These are phyloP conservation scores for Auriscalpium vulgare DNA, from an alignment of 768 basidiomycete species.

Conservation along the genomic window DNA sequence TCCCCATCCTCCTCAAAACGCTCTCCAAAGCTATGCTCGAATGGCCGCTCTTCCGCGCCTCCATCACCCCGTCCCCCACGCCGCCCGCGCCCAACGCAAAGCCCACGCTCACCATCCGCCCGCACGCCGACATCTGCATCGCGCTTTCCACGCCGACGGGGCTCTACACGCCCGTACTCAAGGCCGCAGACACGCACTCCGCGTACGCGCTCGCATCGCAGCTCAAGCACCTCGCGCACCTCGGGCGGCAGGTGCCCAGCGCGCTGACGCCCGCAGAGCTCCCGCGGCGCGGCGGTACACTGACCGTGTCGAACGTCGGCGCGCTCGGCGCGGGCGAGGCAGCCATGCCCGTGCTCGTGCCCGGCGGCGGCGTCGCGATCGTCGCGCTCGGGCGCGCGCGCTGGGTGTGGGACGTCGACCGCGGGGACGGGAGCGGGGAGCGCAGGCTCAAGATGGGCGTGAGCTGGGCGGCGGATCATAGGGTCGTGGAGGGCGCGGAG, in stretches of 20 bases:
- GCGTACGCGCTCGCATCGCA: conserved; percentile 55
- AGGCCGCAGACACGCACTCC: conserved; percentile 42
- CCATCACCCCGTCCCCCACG: conserved; percentile 41
- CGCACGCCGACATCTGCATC: conserved; percentile 64
- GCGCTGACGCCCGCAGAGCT: conserved; percentile 61
- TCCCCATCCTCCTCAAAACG: conserved; percentile 79
- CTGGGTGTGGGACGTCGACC: conserved; percentile 68
- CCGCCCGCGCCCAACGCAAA: conserved; percentile 27
- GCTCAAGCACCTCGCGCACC: conserved; percentile 50
- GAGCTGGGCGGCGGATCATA: conserved; percentile 83
- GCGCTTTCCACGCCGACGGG: conserved; percentile 78
- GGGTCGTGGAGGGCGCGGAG: conserved; percentile 85
- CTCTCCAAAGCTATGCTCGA: conserved; percentile 73
- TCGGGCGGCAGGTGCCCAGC: conserved; percentile 61
- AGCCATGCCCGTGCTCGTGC: conserved; percentile 70
- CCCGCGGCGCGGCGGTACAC: conserved; percentile 68
- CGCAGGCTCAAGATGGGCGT: conserved; percentile 53
- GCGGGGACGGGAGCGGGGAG: conserved; percentile 38
- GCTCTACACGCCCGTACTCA: conserved; percentile 73
- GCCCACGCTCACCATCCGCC: conserved; percentile 66
- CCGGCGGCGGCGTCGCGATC: conserved; percentile 80
- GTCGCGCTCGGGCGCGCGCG: conserved; percentile 73
- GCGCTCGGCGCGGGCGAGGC: conserved; percentile 65
- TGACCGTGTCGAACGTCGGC: conserved; percentile 79
- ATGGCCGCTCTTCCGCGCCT: conserved; percentile 79